Base-by-base conservation (phyloP, 352 stramenopile genomes). In the Pythium phragmiticola region DNA sequence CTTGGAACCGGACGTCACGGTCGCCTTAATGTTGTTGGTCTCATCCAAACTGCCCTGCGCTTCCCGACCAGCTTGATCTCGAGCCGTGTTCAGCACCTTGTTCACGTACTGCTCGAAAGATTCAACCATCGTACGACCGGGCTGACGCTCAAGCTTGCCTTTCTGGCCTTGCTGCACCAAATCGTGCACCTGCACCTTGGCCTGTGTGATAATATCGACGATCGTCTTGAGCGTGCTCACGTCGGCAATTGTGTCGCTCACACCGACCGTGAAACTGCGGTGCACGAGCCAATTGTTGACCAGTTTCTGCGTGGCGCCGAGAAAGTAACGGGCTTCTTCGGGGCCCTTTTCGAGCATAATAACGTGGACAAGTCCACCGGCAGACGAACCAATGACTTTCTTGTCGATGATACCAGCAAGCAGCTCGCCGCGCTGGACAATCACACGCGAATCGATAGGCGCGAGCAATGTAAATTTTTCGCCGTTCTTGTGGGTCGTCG, bases 11-110 rank as follows among this genome's bases (percentile, higher is more conserved):
- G 96, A 99, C 51, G 92, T 98, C 53, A 99, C 97, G 73, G 98
- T 99, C 57, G 96, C 97, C 81, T 99, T 99, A 74, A 99, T 98
- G 75, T 97, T 99, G 82, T 99, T 99, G 17, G 92, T 98, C 61
- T 96, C 81, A 75, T 99, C 96, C 67, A 94, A 76, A 86, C 76
- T 88, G 41, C 84, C 84, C 47, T 93, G 84, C 5, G 84, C 85
- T 74, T 94, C 84, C 49, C 82, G 83, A 75, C 85, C 85, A 28
- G 85, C 84, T 63, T 94, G 83, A 74, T 94, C 85, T 81, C 85
- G 83, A 42, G 85, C 85, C 60, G 83, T 93, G 76, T 97, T 94
- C 55, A 97, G 68, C 65, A 99, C 94, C 63, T 97, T 98, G 79
- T 99, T 99, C 19, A 99, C 97, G 56, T 98, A 86, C 67, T 98